Percentiles rank a stretch among this genome's conserved stretches.
phyloP scores from a whole-genome alignment of 345 rosid species.

The Diplotaxis tenuifolia region DNA sequence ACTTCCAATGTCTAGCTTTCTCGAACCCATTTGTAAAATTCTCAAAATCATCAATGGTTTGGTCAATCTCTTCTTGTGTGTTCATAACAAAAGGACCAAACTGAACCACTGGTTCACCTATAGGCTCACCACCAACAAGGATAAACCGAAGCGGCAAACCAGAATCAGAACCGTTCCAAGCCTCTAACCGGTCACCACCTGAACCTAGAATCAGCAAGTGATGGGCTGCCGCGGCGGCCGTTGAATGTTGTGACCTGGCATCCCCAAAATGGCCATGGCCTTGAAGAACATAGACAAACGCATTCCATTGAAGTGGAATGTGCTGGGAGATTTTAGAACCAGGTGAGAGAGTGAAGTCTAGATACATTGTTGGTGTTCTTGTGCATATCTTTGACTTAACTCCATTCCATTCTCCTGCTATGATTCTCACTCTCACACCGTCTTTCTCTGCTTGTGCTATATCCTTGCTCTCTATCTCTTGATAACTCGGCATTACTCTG shows the following conservation, averaged over 20 bases:
- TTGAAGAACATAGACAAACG: conserved; percentile 68
- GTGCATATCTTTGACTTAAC: conserved; percentile 67
- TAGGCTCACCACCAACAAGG: conserved; percentile 76
- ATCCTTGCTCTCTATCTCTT: conserved; percentile 66
- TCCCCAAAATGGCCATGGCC: conserved; percentile 70
- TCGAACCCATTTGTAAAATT: conserved; percentile 73
- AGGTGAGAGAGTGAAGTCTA: conserved; percentile 74
- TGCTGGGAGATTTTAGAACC: conserved; percentile 63
- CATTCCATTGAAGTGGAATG: conserved; percentile 63
- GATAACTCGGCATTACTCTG: conserved; percentile 82
- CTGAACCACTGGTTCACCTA: conserved; percentile 72
- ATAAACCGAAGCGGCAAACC: conserved; percentile 56
- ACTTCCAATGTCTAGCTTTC: conserved; percentile 78
- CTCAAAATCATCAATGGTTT: conserved; percentile 66
- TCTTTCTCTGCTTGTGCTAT: conserved; percentile 58
- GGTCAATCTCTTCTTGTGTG: conserved; percentile 74
- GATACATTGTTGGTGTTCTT: conserved; percentile 88
- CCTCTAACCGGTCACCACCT: conserved; percentile 57
- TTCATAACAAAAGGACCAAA: conserved; percentile 93
- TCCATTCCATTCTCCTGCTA: conserved; percentile 89
- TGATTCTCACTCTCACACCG: conserved; percentile 66
- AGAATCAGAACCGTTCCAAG: conserved; percentile 62
- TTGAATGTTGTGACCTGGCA: conserved; percentile 14
- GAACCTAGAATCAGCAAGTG: conserved; percentile 63
- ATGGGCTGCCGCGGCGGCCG: conserved; percentile 41